A percentile compares a stretch with the other conserved stretches of the same genome.
Conservation (phyloP, 805 yeast genomes). For the Myxozyma udenii region DNA sequence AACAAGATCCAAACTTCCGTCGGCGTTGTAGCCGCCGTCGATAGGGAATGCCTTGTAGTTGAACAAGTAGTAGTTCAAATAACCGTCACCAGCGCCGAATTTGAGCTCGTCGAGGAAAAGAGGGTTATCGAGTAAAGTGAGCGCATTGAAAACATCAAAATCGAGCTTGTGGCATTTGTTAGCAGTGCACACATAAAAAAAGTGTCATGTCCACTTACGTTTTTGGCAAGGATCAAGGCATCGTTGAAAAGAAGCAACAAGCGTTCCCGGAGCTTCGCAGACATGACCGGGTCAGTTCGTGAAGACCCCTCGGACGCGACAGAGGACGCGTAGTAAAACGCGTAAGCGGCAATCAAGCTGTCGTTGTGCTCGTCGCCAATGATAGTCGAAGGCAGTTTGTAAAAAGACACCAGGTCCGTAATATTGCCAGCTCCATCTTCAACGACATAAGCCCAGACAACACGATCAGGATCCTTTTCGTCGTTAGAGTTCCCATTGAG, state of each 20-base stretch:
- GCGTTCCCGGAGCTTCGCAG: conserved; percentile 52
- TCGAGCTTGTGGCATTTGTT: conserved; percentile 35
- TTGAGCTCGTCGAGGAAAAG: conserved; percentile 76
- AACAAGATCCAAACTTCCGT: conserved; percentile 51
- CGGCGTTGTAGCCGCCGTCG: conserved; percentile 69
- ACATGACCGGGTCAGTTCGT: conserved; percentile 43
- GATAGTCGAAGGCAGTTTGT: conserved; percentile 82
- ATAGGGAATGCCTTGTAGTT: conserved; percentile 82
- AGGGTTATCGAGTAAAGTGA: conserved; percentile 86
- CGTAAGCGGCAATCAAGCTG: conserved; percentile 78
- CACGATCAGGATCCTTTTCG: conserved; percentile 45
- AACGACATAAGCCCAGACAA: conserved; percentile 76
- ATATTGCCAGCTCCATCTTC: conserved; percentile 55
- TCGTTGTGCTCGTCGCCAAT: conserved; percentile 56
- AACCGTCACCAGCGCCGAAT: conserved; percentile 93
- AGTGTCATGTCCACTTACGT: conserved; percentile 19
- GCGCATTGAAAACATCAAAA: conserved; percentile 91
- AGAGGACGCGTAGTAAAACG: conserved; percentile 84
- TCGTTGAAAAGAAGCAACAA: conserved; percentile 63
- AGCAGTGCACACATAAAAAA: not conserved
- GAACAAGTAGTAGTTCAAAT: conserved; percentile 84
- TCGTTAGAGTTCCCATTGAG: conserved; percentile 34
- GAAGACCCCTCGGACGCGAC: conserved; percentile 44
- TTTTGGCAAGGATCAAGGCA: conserved; percentile 71
- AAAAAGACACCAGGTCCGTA: conserved; percentile 88